Evolutionary conservation across 2,329 filamentous ascomycete genomes (phyloP).

Genomic region (Phoma herbarum): DNA sequence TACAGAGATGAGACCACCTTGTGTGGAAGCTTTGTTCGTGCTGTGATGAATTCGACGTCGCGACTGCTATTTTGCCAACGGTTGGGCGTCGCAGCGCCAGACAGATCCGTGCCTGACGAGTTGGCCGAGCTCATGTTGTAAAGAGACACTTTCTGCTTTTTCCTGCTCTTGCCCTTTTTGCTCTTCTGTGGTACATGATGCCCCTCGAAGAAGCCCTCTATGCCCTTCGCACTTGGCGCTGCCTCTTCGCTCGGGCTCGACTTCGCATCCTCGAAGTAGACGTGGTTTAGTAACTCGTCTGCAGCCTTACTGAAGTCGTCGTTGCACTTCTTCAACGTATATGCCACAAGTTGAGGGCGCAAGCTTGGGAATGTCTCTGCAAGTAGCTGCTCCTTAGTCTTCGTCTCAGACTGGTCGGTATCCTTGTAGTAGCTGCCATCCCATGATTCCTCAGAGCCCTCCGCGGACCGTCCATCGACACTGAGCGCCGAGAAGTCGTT

Average conservation of each 20-base stretch:
- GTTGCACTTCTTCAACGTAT: slow-evolving; percentile 72
- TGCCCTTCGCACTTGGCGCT: slow-evolving; percentile 66
- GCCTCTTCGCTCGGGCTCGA: slow-evolving; percentile 55
- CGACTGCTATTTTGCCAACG: slow-evolving; percentile 66
- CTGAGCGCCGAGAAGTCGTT: slow-evolving; percentile 56
- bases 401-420: slow-evolving; percentile 59
- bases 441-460: slow-evolving; percentile 33
- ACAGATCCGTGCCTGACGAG: slow-evolving; percentile 35
- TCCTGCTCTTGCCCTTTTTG: slow-evolving; percentile 57
- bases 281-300: slow-evolving; percentile 81
- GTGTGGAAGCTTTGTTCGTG: slow-evolving; percentile 58
- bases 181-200: slow-evolving; percentile 55
- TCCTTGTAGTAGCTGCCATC: slow-evolving; percentile 48
- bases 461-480: slow-evolving; percentile 29
- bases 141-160: slow-evolving; percentile 42
- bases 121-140: slow-evolving; percentile 32
- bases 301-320: slow-evolving; percentile 75
- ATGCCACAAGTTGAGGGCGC: slow-evolving; percentile 70
- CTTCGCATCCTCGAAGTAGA: slow-evolving; percentile 75
- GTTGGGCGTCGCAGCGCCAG: slow-evolving; percentile 51
- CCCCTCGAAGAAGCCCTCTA: slow-evolving; percentile 80
- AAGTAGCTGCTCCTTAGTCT: slow-evolving; percentile 71
- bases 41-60: slow-evolving; percentile 69
- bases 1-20: slow-evolving; percentile 65
- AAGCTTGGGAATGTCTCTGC: slow-evolving; percentile 76